Percentiles rank a stretch among this genome's conserved stretches.
phyloP scores from a whole-genome alignment of 2,329 filamentous ascomycete species.

The Pestalotiopsis sp. region DNA sequence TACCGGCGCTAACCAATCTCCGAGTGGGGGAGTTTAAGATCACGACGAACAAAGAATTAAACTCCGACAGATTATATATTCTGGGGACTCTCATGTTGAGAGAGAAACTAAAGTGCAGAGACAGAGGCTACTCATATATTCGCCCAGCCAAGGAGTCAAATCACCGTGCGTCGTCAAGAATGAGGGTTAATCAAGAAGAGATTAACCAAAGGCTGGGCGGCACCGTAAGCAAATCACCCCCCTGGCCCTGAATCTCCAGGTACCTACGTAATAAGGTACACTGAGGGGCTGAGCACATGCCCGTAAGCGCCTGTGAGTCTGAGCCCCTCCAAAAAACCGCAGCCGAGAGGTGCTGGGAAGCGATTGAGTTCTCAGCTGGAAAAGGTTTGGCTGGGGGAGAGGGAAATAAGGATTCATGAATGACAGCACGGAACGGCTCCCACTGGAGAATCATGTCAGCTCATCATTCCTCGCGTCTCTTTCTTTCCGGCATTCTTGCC shows the following conservation, averaged over 20 bases:
- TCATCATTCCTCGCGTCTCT: background rate
- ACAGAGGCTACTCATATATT: background rate
- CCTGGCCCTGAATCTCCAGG: no score
- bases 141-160: no score
- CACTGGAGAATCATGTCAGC: background rate
- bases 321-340: no score
- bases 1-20: background rate
- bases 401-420: background rate
- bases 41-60: background rate
- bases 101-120: background rate
- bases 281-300: no score
- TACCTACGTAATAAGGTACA: no score
- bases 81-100: background rate
- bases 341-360: no score
- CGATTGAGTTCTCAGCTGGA: background rate
- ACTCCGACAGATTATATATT: background rate
- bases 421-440: background rate
- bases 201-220: no score
- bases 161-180: no score
- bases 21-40: background rate
- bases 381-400: background rate
- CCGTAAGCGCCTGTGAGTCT: no score
- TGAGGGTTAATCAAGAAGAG: no score
- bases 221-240: no score
- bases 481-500: conserved; percentile 1